A percentile compares a stretch with the other conserved stretches of the same genome.
These are phyloP conservation scores for Xylaria sp. DNA, from an alignment of 2,329 filamentous ascomycete species.

Conservation along the genomic window DNA sequence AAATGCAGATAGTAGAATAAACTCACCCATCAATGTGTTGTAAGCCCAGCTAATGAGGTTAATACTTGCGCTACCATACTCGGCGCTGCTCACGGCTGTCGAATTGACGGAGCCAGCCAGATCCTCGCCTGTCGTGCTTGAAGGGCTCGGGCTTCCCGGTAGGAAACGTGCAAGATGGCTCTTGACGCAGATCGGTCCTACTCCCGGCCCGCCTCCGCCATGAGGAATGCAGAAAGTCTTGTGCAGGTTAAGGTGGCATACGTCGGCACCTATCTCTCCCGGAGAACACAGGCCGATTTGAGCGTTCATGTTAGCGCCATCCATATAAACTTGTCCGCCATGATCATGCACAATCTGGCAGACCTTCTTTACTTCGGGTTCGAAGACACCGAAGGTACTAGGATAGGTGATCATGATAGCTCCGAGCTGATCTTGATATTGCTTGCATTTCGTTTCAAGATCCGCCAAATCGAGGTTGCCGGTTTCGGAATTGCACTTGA, in stretches of 20 bases:
- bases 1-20: background rate
- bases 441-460: slow-evolving; percentile 86
- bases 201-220: slow-evolving; percentile 91
- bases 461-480: slow-evolving; percentile 91
- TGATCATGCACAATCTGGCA: slow-evolving; percentile 87
- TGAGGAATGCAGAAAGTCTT: slow-evolving; percentile 99
- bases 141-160: slow-evolving; percentile 64
- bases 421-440: slow-evolving; percentile 84
- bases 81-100: slow-evolving; percentile 80
- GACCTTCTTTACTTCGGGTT: slow-evolving; percentile 86
- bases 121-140: background rate
- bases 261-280: slow-evolving; percentile 93
- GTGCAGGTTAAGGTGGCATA: slow-evolving; percentile 97
- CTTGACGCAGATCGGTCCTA: slow-evolving; percentile 93
- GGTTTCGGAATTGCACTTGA: slow-evolving; percentile 89
- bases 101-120: slow-evolving; percentile 45
- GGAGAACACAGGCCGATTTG: slow-evolving; percentile 96
- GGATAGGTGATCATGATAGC: slow-evolving; percentile 99
- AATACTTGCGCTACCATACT: slow-evolving; percentile 90
- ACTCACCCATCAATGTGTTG: slow-evolving; percentile 88
- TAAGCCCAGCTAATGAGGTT: slow-evolving; percentile 95
- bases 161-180: slow-evolving; percentile 80
- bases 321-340: slow-evolving; percentile 97
- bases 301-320: slow-evolving; percentile 98
- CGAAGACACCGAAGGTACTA: slow-evolving; percentile 93